phyloP scores from a whole-genome alignment of 352 stramenopile genomes.

The Phytophthora pseudosyringae region DNA sequence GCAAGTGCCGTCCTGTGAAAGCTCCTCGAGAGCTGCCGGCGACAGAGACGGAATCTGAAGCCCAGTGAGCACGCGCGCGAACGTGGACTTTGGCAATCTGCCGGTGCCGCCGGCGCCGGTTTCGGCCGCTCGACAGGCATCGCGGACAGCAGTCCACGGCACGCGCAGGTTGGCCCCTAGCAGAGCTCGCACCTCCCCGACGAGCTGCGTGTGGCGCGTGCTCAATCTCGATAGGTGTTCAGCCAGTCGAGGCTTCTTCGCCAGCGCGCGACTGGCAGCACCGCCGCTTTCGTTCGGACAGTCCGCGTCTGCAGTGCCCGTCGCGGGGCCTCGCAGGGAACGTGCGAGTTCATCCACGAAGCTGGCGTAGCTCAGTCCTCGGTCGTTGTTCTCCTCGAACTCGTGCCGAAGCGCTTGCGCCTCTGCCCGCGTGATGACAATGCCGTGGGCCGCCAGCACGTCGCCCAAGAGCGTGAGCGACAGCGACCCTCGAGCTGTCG shows the following conservation, averaged over 20 bases:
- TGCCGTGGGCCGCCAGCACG: constrained; percentile 56
- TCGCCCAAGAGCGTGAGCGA: constrained; percentile 51
- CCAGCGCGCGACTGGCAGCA: constrained; percentile 41
- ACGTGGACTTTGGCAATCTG: constrained; percentile 44
- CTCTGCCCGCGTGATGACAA: constrained; percentile 58
- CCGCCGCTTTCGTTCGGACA: constrained; percentile 22
- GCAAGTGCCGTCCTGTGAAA: constrained; percentile 31
- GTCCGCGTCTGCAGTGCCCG: constrained; percentile 13
- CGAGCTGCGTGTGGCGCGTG: constrained; percentile 51
- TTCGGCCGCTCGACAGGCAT: constrained; percentile 60
- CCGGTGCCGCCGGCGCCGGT: constrained; percentile 32
- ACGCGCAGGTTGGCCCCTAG: constrained; percentile 55
- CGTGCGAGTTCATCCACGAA: constrained; percentile 73
- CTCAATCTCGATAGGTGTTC: constrained; percentile 58
- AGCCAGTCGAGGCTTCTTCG: constrained; percentile 68
- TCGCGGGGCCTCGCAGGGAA: constrained; percentile 43
- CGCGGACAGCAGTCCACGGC: constrained; percentile 57
- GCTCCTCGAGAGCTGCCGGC: constrained; percentile 26
- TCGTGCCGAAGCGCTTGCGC: constrained; percentile 69
- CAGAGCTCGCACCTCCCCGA: constrained; percentile 53
- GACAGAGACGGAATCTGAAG: constrained; percentile 56
- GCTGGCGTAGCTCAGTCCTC: constrained; percentile 51
- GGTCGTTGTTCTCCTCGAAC: constrained; percentile 85
- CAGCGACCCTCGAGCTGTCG: constrained; percentile 49
- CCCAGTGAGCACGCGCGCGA: constrained; percentile 47